Base-by-base conservation (phyloP, 2,329 filamentous ascomycete species). In the Madurella mycetomatis region DNA sequence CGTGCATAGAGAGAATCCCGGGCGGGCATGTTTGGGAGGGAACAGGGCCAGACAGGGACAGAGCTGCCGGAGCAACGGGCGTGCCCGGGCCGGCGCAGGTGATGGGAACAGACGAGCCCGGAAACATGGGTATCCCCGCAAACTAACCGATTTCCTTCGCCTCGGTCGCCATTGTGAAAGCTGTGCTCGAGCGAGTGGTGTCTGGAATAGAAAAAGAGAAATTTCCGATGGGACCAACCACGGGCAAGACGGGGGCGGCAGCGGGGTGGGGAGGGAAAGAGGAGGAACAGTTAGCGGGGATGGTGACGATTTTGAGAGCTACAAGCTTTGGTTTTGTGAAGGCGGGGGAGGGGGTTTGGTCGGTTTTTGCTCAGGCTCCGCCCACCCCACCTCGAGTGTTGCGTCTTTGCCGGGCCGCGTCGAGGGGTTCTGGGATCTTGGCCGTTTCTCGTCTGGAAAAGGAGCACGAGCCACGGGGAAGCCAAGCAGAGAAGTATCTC, bases 101-200 rank as follows among this genome's bases (percentile, higher is more conserved):
- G 46, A 42, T 25, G 39, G 18, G 34, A 48, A 9, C 16, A 18
- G 48, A 17, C 30, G 47, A 41, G 16, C 15, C 9, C n/a, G 19
- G 45, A 12, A 44, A 57, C 44, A 56, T 17, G 25, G 32, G 15
- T 42, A 49, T 47, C 13, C 37, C 16, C 19, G 45, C n/a, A 31
- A 17, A 69, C 70, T 64, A 53, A 74, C 71, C 71, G 51, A 69
- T 66, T 62, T 69, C 67, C 62, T 73, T 72, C 45, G 59, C 50
- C 62, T 73, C 71, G 59, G 72, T 69, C 53, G 71, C 68, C 72
- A 74, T 74, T 45, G 47, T 69, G 57, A 42, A 51, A 40, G 13
- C 18, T 53, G 30, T 37, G 34, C 41, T 55, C 44, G 31, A 54
- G 39, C 53, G 44, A 51, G 56, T 37, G 47, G 39, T 25, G 13